Percentiles rank a stretch among this genome's conserved stretches.
phyloP scores from a whole-genome alignment of 2,329 filamentous ascomycete genomes.

The Colletotrichum sidae region DNA sequence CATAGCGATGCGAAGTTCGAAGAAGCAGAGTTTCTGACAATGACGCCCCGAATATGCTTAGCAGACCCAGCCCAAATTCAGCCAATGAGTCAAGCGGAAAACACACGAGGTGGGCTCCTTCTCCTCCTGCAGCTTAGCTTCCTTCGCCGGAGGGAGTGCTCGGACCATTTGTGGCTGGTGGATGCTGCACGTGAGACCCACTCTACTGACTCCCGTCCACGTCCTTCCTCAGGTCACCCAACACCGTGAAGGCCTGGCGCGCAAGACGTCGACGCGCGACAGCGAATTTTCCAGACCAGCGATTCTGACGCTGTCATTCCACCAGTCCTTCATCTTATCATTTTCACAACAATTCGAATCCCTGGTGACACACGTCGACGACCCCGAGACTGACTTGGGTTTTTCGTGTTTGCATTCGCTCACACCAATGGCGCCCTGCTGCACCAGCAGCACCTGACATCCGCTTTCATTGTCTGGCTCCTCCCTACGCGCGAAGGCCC shows the following conservation, averaged over 20 bases:
- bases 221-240: constrained; percentile 20
- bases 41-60: constrained; percentile 7
- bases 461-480: constrained; percentile 29
- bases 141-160: constrained; percentile 3
- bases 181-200: constrained; percentile 40
- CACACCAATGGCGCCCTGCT: constrained; percentile 24
- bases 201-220: constrained; percentile 25
- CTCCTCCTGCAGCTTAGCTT: neutral
- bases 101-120: no score
- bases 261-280: constrained; percentile 32
- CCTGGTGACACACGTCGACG: constrained; percentile 14
- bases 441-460: constrained; percentile 24
- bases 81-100: constrained; percentile 1
- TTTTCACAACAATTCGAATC: constrained; percentile 17
- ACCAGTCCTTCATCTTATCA: constrained; percentile 15
- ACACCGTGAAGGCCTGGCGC: constrained; percentile 26
- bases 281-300: constrained; percentile 32
- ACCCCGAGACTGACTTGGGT: constrained; percentile 3
- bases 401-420: constrained; percentile 13
- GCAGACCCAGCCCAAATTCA: constrained; percentile 2
- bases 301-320: constrained; percentile 16
- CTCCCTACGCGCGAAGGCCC: constrained; percentile 27
- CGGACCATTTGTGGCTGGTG: constrained; percentile 36
- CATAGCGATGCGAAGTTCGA: neutral
- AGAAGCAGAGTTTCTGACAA: constrained; percentile 5